These are phyloP conservation scores for Orbilia quercus DNA, from an alignment of 2,329 filamentous ascomycete genomes.

Conservation along the genomic window DNA sequence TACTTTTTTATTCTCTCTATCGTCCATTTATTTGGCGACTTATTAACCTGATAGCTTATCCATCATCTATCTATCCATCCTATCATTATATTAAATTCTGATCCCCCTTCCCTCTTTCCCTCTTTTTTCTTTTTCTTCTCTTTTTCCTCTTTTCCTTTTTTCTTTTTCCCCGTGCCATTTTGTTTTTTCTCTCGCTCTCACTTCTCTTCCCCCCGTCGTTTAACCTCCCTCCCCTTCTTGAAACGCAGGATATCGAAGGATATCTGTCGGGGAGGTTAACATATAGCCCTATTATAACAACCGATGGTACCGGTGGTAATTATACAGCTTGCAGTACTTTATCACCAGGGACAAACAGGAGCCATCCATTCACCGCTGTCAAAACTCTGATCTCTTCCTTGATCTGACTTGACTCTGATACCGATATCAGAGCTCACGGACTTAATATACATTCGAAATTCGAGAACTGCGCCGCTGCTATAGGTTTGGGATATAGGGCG, in stretches of 20 bases:
- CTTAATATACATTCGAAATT: slow-evolving; percentile 15
- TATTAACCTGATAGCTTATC: neutral
- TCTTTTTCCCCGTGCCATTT: slow-evolving; percentile 8
- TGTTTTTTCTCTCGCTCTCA: slow-evolving; percentile 33
- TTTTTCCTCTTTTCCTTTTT: slow-evolving; percentile 13
- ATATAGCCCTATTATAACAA: slow-evolving; percentile 53
- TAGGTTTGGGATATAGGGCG: slow-evolving; percentile 52
- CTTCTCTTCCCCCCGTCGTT: slow-evolving; percentile 9
- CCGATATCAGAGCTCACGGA: slow-evolving; percentile 38
- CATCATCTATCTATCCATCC: neutral
- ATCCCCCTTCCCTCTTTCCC: slow-evolving; percentile 2
- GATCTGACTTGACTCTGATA: slow-evolving; percentile 33
- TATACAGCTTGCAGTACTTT: slow-evolving; percentile 49
- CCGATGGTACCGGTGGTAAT: slow-evolving; percentile 56
- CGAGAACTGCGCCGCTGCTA: slow-evolving; percentile 24
- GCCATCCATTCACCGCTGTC: slow-evolving; percentile 48
- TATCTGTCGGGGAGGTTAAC: slow-evolving; percentile 48
- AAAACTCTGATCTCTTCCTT: slow-evolving; percentile 51
- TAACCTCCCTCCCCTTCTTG: slow-evolving; percentile 36
- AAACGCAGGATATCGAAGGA: slow-evolving; percentile 51
- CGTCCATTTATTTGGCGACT: slow-evolving; percentile 1
- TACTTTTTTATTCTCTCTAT: neutral
- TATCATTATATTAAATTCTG: slow-evolving; percentile 37
- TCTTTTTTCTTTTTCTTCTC: slow-evolving; percentile 1
- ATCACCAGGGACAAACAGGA: slow-evolving; percentile 56